phyloP scores from a whole-genome alignment of 2,329 filamentous ascomycete species.

The Colletotrichum cuscutae region DNA sequence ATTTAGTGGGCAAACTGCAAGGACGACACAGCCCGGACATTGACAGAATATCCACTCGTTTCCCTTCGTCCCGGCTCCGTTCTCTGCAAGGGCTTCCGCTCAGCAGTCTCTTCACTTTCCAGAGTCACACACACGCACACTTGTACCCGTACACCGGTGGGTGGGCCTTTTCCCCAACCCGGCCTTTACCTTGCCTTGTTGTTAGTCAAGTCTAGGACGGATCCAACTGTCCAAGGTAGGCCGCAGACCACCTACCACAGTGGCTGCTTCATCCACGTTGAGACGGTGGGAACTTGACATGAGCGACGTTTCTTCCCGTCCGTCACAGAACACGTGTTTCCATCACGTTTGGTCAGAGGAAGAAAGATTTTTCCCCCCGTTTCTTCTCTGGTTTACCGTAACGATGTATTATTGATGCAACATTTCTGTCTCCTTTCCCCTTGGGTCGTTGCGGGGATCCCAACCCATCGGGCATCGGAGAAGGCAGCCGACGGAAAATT shows the following conservation, averaged over 20 bases:
- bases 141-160: background rate
- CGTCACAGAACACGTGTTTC: slow-evolving; percentile 27
- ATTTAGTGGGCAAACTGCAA: background rate
- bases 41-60: slow-evolving; percentile 13
- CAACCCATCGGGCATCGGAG: slow-evolving; percentile 4
- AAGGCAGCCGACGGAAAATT: slow-evolving; percentile 26
- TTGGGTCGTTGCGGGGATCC: background rate
- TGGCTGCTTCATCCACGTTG: slow-evolving; percentile 27
- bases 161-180: background rate
- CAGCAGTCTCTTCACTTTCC: background rate
- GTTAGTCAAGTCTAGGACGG: background rate
- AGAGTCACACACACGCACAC: background rate
- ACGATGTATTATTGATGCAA: background rate
- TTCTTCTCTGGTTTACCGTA: background rate
- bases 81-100: background rate
- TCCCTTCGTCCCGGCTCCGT: slow-evolving; percentile 17
- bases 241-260: slow-evolving; percentile 19
- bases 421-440: background rate
- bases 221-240: background rate
- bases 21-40: slow-evolving; percentile 14
- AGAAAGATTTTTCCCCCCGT: background rate
- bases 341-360: slow-evolving; percentile 12
- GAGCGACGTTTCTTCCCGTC: background rate
- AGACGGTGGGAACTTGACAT: slow-evolving; percentile 8
- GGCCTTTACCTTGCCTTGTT: background rate